Conservation (phyloP, 345 rosid genomes). For the Eucalyptus caleyi region DNA sequence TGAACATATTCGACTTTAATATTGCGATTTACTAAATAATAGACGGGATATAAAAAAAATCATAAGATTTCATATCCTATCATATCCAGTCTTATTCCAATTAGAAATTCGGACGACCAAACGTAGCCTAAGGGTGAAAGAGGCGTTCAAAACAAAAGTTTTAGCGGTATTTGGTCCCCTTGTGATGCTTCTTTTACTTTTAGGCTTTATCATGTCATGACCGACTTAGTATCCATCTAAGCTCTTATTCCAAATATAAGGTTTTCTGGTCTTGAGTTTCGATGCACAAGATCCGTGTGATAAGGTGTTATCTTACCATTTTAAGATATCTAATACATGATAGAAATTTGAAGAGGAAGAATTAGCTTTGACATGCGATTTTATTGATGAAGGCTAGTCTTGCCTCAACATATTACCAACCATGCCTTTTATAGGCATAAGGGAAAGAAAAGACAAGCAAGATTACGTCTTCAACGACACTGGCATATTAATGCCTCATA, state of each 20-base stretch:
- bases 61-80: too few relatives aligned
- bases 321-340: neutral
- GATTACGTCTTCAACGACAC: neutral
- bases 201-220: neutral
- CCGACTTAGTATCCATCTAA: neutral
- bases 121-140: too few relatives aligned
- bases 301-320: too few relatives aligned
- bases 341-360: neutral
- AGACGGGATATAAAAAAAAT: too few relatives aligned
- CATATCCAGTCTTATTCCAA: accelerated
- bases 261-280: neutral
- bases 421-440: neutral
- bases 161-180: neutral
- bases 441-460: neutral
- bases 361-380: neutral
- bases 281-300: neutral
- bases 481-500: neutral
- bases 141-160: too few relatives aligned
- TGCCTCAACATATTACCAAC: neutral
- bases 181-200: neutral
- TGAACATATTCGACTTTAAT: too few relatives aligned
- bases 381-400: neutral
- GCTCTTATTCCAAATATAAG: neutral
- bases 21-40: too few relatives aligned
- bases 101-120: accelerated